A percentile compares a stretch with the other conserved stretches of the same genome.
These are phyloP conservation scores for Penicillium crystallinum DNA, from an alignment of 495 filamentous ascomycete species.

Conservation along the genomic window DNA sequence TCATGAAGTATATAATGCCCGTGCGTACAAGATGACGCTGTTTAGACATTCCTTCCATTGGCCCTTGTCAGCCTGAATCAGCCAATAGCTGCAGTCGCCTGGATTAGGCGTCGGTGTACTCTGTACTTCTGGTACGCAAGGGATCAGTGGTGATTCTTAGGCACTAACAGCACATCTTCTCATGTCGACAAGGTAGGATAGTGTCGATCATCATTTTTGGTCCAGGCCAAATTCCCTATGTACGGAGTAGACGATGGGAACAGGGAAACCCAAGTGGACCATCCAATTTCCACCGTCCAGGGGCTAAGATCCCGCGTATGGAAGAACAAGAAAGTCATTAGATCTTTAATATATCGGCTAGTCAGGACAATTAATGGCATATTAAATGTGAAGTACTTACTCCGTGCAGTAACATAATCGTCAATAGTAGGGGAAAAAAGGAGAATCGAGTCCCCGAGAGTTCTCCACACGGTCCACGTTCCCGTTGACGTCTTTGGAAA, in stretches of 20 bases:
- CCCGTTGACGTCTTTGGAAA: constrained; percentile 22
- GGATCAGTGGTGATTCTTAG: not conserved
- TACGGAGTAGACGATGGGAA: not conserved
- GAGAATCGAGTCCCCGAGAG: constrained; percentile 15
- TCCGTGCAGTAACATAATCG: too few relatives aligned
- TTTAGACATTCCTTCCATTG: constrained; percentile 3
- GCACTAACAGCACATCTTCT: not conserved
- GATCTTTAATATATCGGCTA: not conserved
- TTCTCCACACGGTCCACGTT: constrained; percentile 27
- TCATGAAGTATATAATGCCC: constrained; percentile 5
- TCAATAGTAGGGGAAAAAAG: constrained; percentile 2
- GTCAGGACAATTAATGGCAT: too few relatives aligned
- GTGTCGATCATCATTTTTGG: not conserved
- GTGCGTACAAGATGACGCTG: not conserved
- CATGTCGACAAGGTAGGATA: not conserved
- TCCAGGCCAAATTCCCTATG: not conserved
- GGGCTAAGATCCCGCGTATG: not conserved
- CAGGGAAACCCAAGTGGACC: not conserved
- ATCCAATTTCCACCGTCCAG: not conserved
- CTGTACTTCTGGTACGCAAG: not conserved
- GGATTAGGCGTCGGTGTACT: constrained; percentile 2
- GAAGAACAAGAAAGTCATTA: not conserved
- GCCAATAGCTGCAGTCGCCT: constrained; percentile 4
- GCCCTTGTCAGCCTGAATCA: not conserved
- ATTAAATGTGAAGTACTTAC: too few relatives aligned